Evolutionary conservation across 1,139 yeast species (phyloP).

Genomic region (Meyerozyma carpophila): DNA sequence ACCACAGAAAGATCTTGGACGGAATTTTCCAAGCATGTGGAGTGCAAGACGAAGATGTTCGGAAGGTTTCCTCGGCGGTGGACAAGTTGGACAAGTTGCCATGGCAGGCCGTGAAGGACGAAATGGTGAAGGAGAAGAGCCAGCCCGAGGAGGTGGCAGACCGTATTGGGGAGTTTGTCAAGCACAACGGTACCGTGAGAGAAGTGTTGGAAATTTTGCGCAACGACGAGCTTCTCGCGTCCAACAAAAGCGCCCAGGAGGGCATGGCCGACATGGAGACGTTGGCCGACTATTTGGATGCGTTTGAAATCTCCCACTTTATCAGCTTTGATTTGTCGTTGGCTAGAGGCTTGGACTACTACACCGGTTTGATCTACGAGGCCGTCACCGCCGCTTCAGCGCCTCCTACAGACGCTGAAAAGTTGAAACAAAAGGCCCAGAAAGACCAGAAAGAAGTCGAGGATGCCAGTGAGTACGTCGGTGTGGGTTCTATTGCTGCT

Average conservation of each 20-base stretch:
- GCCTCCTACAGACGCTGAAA: constrained; percentile 77
- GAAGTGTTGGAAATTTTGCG: constrained; percentile 60
- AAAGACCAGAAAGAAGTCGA: constrained; percentile 51
- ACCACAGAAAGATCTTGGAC: constrained; percentile 92
- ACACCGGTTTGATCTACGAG: constrained; percentile 94
- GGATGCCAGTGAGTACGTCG: constrained; percentile 94
- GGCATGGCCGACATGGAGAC: constrained; percentile 79
- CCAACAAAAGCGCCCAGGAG: constrained; percentile 66
- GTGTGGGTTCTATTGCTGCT: constrained; percentile 97
- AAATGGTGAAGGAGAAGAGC: constrained; percentile 85
- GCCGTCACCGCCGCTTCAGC: constrained; percentile 94
- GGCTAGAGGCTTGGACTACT: constrained; percentile 96
- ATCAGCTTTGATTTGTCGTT: constrained; percentile 86
- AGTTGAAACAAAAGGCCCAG: constrained; percentile 51
- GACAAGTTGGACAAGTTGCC: constrained; percentile 94
- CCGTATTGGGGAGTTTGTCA: constrained; percentile 85
- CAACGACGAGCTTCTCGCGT: constrained; percentile 49
- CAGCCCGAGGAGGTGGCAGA: constrained; percentile 92
- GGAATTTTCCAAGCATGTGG: constrained; percentile 96
- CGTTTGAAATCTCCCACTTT: constrained; percentile 60
- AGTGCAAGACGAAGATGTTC: constrained; percentile 86
- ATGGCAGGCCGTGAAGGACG: constrained; percentile 90
- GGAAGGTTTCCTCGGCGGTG: constrained; percentile 90
- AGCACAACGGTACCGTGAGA: constrained; percentile 68
- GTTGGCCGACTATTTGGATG: constrained; percentile 72